A percentile compares a stretch with the other conserved stretches of the same genome.
Evolutionary conservation across 2,329 filamentous ascomycete genomes (phyloP).

Genomic region (Nannizzia gypsea): DNA sequence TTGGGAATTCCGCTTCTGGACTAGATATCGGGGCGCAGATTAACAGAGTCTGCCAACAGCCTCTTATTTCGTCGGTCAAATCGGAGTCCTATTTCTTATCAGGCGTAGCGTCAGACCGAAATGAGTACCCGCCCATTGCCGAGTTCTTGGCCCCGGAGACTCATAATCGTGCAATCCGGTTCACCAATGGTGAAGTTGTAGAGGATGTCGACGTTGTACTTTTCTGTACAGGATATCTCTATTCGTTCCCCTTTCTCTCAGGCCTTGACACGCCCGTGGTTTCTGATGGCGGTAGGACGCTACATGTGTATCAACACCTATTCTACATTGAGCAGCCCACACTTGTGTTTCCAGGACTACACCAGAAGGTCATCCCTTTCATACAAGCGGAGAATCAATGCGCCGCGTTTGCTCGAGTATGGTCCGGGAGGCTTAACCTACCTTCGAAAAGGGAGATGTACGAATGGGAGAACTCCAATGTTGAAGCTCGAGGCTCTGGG

Average conservation of each 20-base stretch:
- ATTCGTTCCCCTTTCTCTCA: conserved; percentile 62
- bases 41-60: conserved; percentile 44
- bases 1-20: conserved; percentile 76
- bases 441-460: conserved; percentile 55
- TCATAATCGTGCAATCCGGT: conserved; percentile 49
- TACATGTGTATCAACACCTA: conserved; percentile 66
- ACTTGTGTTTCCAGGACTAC: conserved; percentile 62
- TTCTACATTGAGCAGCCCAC: conserved; percentile 67
- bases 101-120: conserved; percentile 40
- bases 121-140: conserved; percentile 43
- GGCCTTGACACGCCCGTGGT: conserved; percentile 45
- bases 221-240: conserved; percentile 86
- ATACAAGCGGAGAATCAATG: conserved; percentile 67
- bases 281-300: conserved; percentile 56
- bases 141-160: conserved; percentile 42
- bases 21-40: conserved; percentile 75
- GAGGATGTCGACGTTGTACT: conserved; percentile 60
- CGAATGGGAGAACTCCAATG: conserved; percentile 47
- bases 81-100: conserved; percentile 37
- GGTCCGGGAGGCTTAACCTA: conserved; percentile 56
- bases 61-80: conserved; percentile 53
- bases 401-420: conserved; percentile 63
- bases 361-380: conserved; percentile 81
- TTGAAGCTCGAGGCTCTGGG: conserved; percentile 36
- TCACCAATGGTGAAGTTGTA: conserved; percentile 55